These are phyloP conservation scores for Backusella macrospora DNA, from an alignment of 192 early-diverging fungal species.

Conservation along the genomic window DNA sequence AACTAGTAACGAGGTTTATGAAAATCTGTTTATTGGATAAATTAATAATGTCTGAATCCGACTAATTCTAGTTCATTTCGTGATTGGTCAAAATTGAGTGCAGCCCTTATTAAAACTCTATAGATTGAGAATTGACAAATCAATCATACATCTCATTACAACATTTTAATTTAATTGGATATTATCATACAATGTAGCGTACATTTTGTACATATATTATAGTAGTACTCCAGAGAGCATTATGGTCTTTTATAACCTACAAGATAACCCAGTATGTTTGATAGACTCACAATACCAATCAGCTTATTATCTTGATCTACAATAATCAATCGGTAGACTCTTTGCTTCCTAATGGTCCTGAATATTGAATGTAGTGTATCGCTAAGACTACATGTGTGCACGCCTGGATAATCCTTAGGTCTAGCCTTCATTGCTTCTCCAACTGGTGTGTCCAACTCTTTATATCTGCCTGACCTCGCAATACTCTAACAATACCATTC, in stretches of 20 bases:
- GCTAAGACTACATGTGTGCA: conserved; percentile 86
- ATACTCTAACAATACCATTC: conserved; percentile 52
- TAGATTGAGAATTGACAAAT: neutral
- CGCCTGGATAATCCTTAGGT: conserved; percentile 92
- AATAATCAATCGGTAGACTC: conserved; percentile 91
- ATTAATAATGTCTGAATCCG: too few species aligned
- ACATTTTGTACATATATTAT: neutral
- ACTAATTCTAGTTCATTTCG: too few species aligned
- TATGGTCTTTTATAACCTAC: conserved; percentile 41
- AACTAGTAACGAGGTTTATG: too few species aligned
- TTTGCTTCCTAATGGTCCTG: conserved; percentile 83
- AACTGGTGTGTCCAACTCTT: conserved; percentile 85
- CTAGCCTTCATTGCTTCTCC: conserved; percentile 81
- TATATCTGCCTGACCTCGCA: conserved; percentile 68
- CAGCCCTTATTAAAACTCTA: neutral
- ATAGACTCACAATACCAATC: conserved; percentile 82
- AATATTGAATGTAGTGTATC: conserved; percentile 90
- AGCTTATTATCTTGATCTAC: conserved; percentile 81
- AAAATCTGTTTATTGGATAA: too few species aligned
- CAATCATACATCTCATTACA: neutral
- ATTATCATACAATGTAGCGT: neutral
- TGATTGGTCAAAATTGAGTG: neutral
- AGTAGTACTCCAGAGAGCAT: neutral
- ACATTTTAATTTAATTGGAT: conserved; percentile 9
- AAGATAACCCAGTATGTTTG: conserved; percentile 77